Base-by-base conservation (phyloP, 192 early-diverging fungal genomes). In the Backusella australiensis region DNA sequence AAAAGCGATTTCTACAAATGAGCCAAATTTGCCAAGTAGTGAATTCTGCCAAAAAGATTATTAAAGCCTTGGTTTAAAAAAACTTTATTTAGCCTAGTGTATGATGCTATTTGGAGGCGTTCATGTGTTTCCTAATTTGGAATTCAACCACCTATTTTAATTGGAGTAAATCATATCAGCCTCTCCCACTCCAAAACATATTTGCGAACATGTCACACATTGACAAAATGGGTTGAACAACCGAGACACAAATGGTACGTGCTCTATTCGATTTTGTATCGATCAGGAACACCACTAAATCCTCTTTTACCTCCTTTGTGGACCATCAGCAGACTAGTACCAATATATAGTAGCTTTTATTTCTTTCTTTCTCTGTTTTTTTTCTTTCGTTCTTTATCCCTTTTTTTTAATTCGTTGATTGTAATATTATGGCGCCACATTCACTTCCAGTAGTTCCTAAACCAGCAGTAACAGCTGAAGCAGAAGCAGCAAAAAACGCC, bases 401-500 rank as follows among this genome's bases (percentile, higher is more conserved):
- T 35, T 59, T 59, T 53, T 49, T 72, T 35, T 36, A 35, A 71
- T 6, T 46, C 1, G 34, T 19, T 72, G 7, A 34, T n/a, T 34
- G 21, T 9, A 71, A 49, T 21, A 44, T 44, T 12, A 78, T 78
- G 77, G 26, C 77, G 32, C 77, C 77, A 39, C 72, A 78, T n/a
- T 35, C 72, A 17, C 14, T 73, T 23, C 19, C 34, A 38, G 32
- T 70, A 23, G 38, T 44, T 35, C 73, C 38, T 23, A 39, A 44
- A 39, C 35, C 21, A n/a, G 12, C 23, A 59, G 23, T 23, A 26
- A 9, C 56, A 59, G 12, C 21, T 26, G 56, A 59, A 26, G 6
- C 23, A 59, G 52, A 77, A 23, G 19, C 29, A 32, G 5, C 7
- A 69, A 23, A 69, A 39, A 71, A 49, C 1, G 6, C 42, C 15